Conservation (phyloP, 139 green algal genomes). For the Ostreobium quekettii region DNA sequence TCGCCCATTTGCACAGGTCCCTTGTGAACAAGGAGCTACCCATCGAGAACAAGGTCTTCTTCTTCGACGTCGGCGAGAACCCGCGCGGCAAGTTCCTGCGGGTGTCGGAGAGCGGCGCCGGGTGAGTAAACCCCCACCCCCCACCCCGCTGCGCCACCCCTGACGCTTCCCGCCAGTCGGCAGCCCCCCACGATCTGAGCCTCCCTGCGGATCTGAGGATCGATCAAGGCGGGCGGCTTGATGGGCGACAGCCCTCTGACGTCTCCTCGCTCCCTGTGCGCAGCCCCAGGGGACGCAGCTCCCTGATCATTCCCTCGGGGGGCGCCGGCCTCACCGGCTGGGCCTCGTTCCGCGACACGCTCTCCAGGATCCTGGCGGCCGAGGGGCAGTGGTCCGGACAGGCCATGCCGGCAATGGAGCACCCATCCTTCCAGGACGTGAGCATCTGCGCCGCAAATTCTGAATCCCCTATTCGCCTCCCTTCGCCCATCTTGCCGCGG, state of each 20-base stretch:
- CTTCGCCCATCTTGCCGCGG: no score
- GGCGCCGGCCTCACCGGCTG: conserved; percentile 11
- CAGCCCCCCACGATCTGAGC: no score
- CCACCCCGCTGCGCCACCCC: no score
- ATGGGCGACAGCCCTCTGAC: no score
- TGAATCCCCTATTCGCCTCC: no score
- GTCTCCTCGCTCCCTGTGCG: no score
- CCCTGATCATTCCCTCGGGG: conserved; percentile 21
- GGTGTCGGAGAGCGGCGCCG: conserved; percentile 31
- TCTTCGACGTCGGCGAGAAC: conserved; percentile 48
- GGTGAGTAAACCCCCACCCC: conserved; percentile 20
- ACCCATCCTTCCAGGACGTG: no score
- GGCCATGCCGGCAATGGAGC: no score
- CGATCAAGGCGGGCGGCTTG: no score
- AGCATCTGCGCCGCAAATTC: no score
- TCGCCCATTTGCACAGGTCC: conserved; percentile 21
- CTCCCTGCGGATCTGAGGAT: no score
- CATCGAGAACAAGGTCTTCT: conserved; percentile 50
- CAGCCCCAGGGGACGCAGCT: conserved; percentile 19
- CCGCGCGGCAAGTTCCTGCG: conserved; percentile 39
- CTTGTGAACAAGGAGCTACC: conserved; percentile 42
- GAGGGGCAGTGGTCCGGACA: conserved; percentile 11
- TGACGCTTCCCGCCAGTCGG: no score
- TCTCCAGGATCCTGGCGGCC: conserved; percentile 15
- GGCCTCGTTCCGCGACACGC: conserved; percentile 17